A percentile compares a stretch with the other conserved stretches of the same genome.
phyloP scores from a whole-genome alignment of 176 grass and related monocot genomes.

The Eragrostis curvula region DNA sequence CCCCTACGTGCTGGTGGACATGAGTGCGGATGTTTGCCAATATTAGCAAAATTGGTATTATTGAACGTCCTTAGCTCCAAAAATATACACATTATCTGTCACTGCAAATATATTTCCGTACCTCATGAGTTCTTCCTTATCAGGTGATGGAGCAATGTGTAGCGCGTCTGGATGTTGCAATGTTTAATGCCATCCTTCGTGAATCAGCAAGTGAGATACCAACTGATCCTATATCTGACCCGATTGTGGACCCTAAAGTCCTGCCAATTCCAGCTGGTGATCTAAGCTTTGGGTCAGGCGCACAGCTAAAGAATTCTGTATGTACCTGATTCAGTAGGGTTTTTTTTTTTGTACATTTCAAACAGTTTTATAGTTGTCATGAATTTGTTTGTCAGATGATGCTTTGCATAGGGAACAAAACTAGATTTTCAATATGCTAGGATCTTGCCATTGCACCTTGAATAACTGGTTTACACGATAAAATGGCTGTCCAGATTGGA shows the following conservation, averaged over 20 bases:
- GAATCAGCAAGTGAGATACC: conserved; percentile 82
- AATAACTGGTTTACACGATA: conserved; percentile 37
- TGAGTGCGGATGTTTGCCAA: conserved; percentile 88
- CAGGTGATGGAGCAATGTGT: conserved; percentile 99
- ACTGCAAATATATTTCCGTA: conserved; percentile 34
- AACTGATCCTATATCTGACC: conserved; percentile 95
- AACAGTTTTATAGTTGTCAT: conserved; percentile 22
- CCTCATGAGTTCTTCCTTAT: conserved; percentile 34
- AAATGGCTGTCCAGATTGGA: conserved; percentile 71
- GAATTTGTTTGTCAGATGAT: background rate
- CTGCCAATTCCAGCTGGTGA: conserved; percentile 91
- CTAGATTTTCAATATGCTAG: conserved; percentile 31
- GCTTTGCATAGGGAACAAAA: conserved; percentile 32
- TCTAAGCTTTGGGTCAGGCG: conserved; percentile 95
- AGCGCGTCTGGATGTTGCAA: conserved; percentile 84
- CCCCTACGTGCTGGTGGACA: conserved; percentile 75
- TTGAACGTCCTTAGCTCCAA: conserved; percentile 30
- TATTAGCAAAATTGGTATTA: conserved; percentile 83
- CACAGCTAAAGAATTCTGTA: conserved; percentile 94
- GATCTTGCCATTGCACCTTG: conserved; percentile 1
- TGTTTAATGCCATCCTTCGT: conserved; percentile 99
- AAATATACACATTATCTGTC: conserved; percentile 11
- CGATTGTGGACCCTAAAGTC: conserved; percentile 83
- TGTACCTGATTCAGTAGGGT: conserved; percentile 40
- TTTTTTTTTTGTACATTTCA: conserved; percentile 22